These are phyloP conservation scores for Diplodia intermedia DNA, from an alignment of 2,329 filamentous ascomycete species.

Conservation along the genomic window DNA sequence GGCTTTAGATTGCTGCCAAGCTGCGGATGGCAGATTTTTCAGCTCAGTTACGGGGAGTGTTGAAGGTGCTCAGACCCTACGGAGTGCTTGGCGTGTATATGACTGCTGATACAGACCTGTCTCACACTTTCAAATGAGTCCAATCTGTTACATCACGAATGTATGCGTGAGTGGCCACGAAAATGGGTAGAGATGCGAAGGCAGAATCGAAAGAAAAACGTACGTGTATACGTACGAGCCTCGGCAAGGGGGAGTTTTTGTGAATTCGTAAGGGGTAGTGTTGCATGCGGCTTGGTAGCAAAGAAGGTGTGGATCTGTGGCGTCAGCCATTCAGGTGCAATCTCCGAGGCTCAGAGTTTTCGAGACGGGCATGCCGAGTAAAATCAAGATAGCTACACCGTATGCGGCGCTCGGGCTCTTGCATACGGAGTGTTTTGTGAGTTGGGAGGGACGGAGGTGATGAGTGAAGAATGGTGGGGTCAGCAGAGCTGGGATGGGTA, in stretches of 20 bases:
- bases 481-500: background rate
- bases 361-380: background rate
- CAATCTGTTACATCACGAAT: background rate
- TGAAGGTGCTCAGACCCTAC: too few species aligned
- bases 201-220: background rate
- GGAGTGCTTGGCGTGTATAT: background rate
- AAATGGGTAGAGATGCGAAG: background rate
- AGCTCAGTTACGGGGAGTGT: background rate
- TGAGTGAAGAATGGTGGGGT: too few species aligned
- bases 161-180: background rate
- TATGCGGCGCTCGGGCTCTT: background rate
- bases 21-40: background rate
- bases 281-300: background rate
- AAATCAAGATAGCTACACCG: background rate
- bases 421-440: background rate
- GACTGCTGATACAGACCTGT: background rate
- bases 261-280: background rate
- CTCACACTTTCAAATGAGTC: background rate
- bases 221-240: background rate
- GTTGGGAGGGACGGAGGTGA: too few species aligned
- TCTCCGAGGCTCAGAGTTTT: constrained; percentile 1
- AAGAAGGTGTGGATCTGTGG: background rate
- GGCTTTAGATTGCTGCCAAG: background rate
- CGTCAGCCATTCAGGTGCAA: background rate
- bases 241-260: background rate